Conservation (phyloP, 306 rosid genomes). For the Begonia loranthoides region DNA sequence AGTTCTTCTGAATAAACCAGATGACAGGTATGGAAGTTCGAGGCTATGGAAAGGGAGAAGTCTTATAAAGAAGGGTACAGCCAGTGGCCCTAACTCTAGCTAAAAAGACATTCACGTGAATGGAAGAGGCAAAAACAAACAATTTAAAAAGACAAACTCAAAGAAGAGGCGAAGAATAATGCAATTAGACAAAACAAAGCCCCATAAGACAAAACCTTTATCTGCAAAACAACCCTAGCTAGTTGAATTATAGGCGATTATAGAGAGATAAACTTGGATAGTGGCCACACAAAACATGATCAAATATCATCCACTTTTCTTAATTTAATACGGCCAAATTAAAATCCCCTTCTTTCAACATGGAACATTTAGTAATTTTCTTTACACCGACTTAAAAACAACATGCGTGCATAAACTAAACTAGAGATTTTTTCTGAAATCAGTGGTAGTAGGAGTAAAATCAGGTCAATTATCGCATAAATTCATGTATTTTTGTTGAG, state of each 20-base stretch:
- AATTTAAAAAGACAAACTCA: conserved; percentile 30
- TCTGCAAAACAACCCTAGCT: conserved; percentile 12
- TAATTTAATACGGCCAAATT: no score
- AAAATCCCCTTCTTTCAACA: no score
- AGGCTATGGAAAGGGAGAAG: conserved; percentile 10
- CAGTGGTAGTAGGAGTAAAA: no score
- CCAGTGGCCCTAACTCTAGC: conserved; percentile 1
- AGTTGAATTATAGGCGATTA: not conserved
- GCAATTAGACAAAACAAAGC: conserved; percentile 22
- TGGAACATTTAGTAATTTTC: no score
- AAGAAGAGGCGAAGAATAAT: conserved; percentile 54
- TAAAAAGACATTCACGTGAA: conserved; percentile 63
- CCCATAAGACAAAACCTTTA: conserved; percentile 59
- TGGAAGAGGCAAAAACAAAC: conserved; percentile 26
- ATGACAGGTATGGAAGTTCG: not conserved
- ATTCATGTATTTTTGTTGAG: no score
- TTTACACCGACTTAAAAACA: no score
- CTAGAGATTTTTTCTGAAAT: no score
- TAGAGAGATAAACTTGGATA: not conserved
- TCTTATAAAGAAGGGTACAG: conserved; percentile 19
- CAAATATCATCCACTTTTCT: no score
- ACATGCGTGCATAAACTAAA: no score
- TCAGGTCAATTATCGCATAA: no score
- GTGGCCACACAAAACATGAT: not conserved
- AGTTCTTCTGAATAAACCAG: not conserved